Evolutionary conservation across 495 filamentous ascomycete species (phyloP).

Genomic region (Aspergillus bridgeri): DNA sequence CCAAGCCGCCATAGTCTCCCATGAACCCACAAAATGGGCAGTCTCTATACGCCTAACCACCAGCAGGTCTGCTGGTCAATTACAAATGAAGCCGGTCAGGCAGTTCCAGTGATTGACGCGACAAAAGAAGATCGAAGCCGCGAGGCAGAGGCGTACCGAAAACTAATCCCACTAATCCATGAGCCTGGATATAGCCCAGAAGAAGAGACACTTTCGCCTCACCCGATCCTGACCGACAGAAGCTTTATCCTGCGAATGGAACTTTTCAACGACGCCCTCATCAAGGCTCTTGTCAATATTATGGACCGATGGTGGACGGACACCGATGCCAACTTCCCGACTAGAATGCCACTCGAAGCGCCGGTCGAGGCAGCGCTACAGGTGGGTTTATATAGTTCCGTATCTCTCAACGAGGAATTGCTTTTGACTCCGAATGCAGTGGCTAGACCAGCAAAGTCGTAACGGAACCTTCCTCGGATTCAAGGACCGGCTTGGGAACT

Average conservation of each 20-base stretch:
- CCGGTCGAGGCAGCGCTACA: conserved; percentile 26
- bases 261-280: conserved; percentile 22
- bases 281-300: conserved; percentile 29
- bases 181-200: background rate
- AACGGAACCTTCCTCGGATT: conserved; percentile 1
- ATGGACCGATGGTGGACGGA: conserved; percentile 39
- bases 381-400: background rate
- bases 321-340: conserved; percentile 24
- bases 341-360: conserved; percentile 31
- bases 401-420: background rate
- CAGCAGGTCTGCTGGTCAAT: conserved; percentile 7
- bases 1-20: background rate
- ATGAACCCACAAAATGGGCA: conserved; percentile 5
- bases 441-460: conserved; percentile 11
- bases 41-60: background rate
- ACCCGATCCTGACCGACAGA: conserved; percentile 1
- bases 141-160: background rate
- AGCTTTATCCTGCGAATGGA: background rate
- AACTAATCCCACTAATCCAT: background rate
- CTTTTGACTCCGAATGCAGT: conserved; percentile 1
- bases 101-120: background rate
- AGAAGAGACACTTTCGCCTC: conserved; percentile 4
- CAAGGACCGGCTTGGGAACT: conserved; percentile 20
- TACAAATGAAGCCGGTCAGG: background rate
- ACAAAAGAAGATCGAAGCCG: background rate